Evolutionary conservation across 2,329 filamentous ascomycete genomes (phyloP), one percentile per base, ranked within the genome.

Genomic region (Knoxdaviesia proteae): DNA sequence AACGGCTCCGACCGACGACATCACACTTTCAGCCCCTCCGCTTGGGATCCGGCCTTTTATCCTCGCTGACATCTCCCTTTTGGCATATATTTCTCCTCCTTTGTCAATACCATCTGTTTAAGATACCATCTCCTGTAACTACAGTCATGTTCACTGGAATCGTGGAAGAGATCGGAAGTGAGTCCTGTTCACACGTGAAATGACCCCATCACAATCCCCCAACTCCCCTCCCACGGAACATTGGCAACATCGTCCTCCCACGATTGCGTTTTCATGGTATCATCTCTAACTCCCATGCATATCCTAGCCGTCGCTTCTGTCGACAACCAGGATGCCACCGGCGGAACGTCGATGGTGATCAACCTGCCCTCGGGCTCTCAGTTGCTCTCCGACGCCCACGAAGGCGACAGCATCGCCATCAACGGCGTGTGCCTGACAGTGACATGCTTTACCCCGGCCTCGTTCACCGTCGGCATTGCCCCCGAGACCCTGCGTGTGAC

Each of bases 381-480:
- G n/a, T 82, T 98, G 46, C 78, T 98, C 50, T 68, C 65, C 34
- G 90, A 94, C 60, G 81, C 74, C 49, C 77, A 86, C 51, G 67
- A 93, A 30, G 90, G 90, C 50, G 90, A 98, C 67, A 92, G 83
- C 56, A 96, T 98, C 58, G 75, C 79, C 57, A 73, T 98, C 58
- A 98, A 98, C 63, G 90, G 90, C 55, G 87, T 86, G 54, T 98
- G 90, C 59, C 74, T 98, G 42, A 98, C 90, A 8, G 81, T 96
- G 44, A 94, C 64, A 30, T 59, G 61, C 44, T 70, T 71, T 56
- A 59, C 57, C 30, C 45, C 53, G 32, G 53, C 62, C 11, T 61
- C 64, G 49, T 98, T 98, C 75, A 88, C 83, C 54, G 84, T 96
- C 50, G 88, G 90, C 55, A 80, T 94, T 49, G 84, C 90, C 6